Percentiles rank a stretch among this genome's conserved stretches.
These are phyloP conservation scores for Adansonia rubrostipa DNA, from an alignment of 441 rosid species.

Conservation along the genomic window DNA sequence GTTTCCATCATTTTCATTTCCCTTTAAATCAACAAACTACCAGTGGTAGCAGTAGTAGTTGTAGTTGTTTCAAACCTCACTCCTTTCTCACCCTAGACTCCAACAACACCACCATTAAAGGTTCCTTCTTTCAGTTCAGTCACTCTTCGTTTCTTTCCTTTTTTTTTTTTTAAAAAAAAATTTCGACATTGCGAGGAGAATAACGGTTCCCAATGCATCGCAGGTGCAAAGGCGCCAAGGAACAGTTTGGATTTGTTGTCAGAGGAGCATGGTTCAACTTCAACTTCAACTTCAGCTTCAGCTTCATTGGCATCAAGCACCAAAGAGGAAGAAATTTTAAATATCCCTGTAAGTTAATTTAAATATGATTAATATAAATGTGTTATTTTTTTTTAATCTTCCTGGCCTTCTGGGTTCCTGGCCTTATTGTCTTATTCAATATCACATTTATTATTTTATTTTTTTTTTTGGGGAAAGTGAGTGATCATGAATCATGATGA, in stretches of 20 bases:
- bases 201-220: constrained; percentile 24
- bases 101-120: constrained; percentile 45
- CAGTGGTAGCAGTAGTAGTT: not conserved
- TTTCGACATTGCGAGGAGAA: not conserved
- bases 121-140: constrained; percentile 33
- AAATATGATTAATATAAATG: no score
- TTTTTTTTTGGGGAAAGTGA: no score
- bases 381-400: not conserved
- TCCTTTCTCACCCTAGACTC: constrained; percentile 31
- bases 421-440: not conserved
- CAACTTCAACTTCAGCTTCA: not conserved
- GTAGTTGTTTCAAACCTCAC: constrained; percentile 31
- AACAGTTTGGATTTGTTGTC: not conserved
- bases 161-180: not conserved
- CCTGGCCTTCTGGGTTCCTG: not conserved
- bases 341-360: constrained; percentile 61
- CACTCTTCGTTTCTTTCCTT: not conserved
- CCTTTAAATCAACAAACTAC: constrained; percentile 46
- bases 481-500: constrained; percentile 38
- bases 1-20: constrained; percentile 62
- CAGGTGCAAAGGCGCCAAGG: constrained; percentile 40
- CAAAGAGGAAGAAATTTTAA: constrained; percentile 49
- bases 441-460: not conserved
- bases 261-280: not conserved
- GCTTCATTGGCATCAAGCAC: constrained; percentile 40